Evolutionary conservation across 257 asterid genomes (phyloP).

Genomic region (Asclepias syriaca): DNA sequence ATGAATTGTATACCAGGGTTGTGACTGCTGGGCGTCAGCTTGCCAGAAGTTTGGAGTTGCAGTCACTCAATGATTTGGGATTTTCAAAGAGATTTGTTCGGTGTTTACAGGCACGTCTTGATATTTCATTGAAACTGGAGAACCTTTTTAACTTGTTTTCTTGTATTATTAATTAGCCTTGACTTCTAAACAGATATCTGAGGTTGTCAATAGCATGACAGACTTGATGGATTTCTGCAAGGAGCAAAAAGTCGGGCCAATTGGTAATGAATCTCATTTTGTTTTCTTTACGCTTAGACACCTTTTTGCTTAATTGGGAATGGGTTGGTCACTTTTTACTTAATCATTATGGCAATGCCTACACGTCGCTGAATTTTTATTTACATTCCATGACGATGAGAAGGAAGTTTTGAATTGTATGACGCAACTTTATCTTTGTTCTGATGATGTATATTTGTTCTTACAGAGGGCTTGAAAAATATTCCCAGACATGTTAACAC

Average conservation of each 20-base stretch:
- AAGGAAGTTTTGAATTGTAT: not conserved
- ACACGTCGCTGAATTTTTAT: not conserved
- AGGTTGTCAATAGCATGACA: conserved; percentile 95
- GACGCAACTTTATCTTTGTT: not conserved
- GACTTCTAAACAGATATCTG: conserved; percentile 62
- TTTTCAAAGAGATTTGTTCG: conserved; percentile 93
- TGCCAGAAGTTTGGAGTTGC: conserved; percentile 89
- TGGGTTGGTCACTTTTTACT: conserved; percentile 3
- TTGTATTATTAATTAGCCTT: conserved; percentile 9
- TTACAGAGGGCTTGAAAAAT: conserved; percentile 80
- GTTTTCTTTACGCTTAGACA: not conserved
- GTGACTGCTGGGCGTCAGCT: conserved; percentile 97
- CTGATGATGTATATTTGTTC: not conserved
- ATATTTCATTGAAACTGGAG: not conserved
- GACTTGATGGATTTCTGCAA: conserved; percentile 87
- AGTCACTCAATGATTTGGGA: conserved; percentile 90
- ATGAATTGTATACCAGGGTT: conserved; percentile 47
- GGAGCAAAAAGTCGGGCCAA: conserved; percentile 74
- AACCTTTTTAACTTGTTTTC: not conserved
- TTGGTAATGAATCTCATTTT: conserved; percentile 43
- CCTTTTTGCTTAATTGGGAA: not conserved
- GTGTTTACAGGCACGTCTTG: conserved; percentile 74
- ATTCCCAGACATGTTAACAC: conserved; percentile 46
- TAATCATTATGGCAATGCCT: not conserved
- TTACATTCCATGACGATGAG: not conserved